Evolutionary conservation across 2,329 filamentous ascomycete genomes (phyloP), one percentile per base, ranked within the genome.

Genomic region (Tolypocladium nubicola): DNA sequence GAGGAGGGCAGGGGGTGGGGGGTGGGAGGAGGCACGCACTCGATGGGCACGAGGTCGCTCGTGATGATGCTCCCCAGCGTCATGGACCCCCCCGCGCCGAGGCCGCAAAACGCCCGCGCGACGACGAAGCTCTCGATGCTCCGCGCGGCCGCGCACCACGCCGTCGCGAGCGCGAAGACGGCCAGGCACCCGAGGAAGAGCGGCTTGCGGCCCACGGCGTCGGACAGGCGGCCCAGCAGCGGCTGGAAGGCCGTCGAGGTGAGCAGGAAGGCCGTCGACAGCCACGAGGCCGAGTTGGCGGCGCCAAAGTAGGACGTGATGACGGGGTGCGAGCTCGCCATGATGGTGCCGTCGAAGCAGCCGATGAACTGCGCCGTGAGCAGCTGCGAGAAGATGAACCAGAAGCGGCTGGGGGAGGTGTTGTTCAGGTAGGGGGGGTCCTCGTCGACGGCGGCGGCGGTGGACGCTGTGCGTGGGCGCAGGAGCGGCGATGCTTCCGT

Each of bases 291-390:
- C 52, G 84, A 84, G 69, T 93, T 90, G 38, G 88, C 88, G 53
- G 87, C 82, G 60, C 85, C 75, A 70, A 93, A 93, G 69, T 92
- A 84, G 0, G 87, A 90, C 0, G 88, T 91, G 60, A 93, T 90
- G 58, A 89, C 87, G 0, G 89, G 88, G 69, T 94, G 89, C 47
- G 81, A 86, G 2, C 87, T 90, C 5, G 88, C 88, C 88, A 93
- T 91, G 62, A 93, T 81, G 4, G 88, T 93, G 13, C 82, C 80
- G 73, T 93, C 89, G 66, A 93, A 92, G 67, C 78, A 84, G 39
- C 75, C 73, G 19, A 85, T 75, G 60, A 86, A 81, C 64, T 82
- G 81, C 5, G 77, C 76, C n/a, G 79, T 66, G 60, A 87, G 71
- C 52, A 87, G 75, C 54, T 80, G 79, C 7, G 72, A 62, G 66